Evolutionary conservation across 495 filamentous ascomycete species (phyloP).

Genomic region (Hyaloscypha bicolor): DNA sequence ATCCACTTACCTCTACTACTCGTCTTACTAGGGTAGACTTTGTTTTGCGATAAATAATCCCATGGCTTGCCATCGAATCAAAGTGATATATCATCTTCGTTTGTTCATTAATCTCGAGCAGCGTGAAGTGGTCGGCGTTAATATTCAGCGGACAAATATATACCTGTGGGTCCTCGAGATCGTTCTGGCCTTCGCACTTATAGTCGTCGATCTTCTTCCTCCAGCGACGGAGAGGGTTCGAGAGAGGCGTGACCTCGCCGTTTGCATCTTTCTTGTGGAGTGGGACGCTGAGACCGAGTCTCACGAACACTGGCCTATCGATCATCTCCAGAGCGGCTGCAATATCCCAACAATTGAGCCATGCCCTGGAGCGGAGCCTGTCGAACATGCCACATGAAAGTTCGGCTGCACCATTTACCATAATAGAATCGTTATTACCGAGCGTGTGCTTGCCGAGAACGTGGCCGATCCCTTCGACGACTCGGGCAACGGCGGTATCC

Average conservation of each 20-base stretch:
- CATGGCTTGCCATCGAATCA: constrained; percentile 28
- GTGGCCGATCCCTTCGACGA: constrained; percentile 23
- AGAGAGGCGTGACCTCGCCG: constrained; percentile 24
- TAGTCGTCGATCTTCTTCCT: constrained; percentile 27
- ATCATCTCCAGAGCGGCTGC: constrained; percentile 25
- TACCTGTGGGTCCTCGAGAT: constrained; percentile 3
- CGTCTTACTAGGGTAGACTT: no score
- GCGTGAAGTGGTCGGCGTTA: constrained; percentile 29
- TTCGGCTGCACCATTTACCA: constrained; percentile 22
- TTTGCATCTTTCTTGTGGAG: constrained; percentile 24
- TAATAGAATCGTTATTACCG: constrained; percentile 21
- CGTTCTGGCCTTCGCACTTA: constrained; percentile 21
- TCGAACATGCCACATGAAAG: constrained; percentile 23
- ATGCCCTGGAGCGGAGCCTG: constrained; percentile 21
- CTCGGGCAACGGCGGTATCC: constrained; percentile 13
- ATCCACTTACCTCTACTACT: no score
- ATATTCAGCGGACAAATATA: constrained; percentile 24
- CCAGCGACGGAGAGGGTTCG: constrained; percentile 23
- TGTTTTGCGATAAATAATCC: constrained; percentile 23
- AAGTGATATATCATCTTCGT: constrained; percentile 32
- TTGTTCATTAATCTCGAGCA: constrained; percentile 32
- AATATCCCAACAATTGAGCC: constrained; percentile 26
- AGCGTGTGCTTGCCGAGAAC: constrained; percentile 22
- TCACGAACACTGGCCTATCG: constrained; percentile 25
- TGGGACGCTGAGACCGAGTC: constrained; percentile 20